phyloP scores from a whole-genome alignment of 2,329 filamentous ascomycete species.

The Curvularia sp. region DNA sequence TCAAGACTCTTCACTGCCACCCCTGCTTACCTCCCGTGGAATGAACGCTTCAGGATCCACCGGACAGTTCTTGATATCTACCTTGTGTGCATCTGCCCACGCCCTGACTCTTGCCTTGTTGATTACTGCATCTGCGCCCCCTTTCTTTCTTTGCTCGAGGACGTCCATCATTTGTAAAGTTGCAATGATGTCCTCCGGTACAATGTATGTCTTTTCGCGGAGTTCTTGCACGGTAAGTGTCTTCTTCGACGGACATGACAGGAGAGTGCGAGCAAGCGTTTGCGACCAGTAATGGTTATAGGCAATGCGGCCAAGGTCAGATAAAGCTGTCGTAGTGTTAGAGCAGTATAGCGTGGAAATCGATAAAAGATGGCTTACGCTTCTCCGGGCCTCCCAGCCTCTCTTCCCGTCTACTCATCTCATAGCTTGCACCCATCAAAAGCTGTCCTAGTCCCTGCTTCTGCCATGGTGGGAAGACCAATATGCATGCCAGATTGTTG shows the following conservation, averaged over 20 bases:
- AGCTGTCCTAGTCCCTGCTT: conserved; percentile 85
- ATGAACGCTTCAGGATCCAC: conserved; percentile 79
- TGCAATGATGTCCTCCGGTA: conserved; percentile 79
- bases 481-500: conserved; percentile 95
- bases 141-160: conserved; percentile 62
- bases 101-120: conserved; percentile 66
- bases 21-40: conserved; percentile 57
- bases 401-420: conserved; percentile 82
- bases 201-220: conserved; percentile 80
- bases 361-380: conserved; percentile 52
- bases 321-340: conserved; percentile 64
- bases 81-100: conserved; percentile 69
- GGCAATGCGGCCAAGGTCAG: conserved; percentile 79
- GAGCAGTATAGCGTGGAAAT: background rate
- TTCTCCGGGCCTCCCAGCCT: conserved; percentile 92
- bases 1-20: conserved; percentile 35
- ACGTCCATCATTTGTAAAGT: conserved; percentile 83
- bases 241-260: conserved; percentile 56
- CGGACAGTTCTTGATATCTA: conserved; percentile 64
- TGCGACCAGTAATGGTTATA: conserved; percentile 88
- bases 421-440: conserved; percentile 92
- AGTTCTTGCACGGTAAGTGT: conserved; percentile 73
- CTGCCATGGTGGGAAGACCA: conserved; percentile 96
- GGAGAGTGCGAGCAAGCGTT: conserved; percentile 74
- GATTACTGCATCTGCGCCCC: conserved; percentile 58